These are phyloP conservation scores for Cyclocybe cylindracea DNA, from an alignment of 768 basidiomycete species.

Conservation along the genomic window DNA sequence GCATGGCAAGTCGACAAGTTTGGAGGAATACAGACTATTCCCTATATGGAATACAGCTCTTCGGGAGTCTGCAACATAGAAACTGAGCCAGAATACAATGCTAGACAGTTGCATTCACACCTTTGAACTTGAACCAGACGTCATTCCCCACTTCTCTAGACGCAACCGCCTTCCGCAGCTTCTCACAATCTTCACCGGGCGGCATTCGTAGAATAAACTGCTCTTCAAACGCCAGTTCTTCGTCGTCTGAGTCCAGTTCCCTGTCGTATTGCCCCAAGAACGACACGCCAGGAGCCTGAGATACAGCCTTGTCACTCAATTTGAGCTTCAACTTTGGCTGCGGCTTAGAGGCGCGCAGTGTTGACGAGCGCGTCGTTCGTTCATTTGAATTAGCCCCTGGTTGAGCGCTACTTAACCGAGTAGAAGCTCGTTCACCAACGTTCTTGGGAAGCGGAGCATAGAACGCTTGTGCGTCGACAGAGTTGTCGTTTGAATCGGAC, in stretches of 20 bases:
- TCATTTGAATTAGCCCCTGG: conserved; percentile 37
- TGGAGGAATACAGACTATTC: conserved; percentile 79
- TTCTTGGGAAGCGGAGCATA: conserved; percentile 22
- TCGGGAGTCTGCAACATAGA: conserved; percentile 68
- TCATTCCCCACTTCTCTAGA: conserved; percentile 79
- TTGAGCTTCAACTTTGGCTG: conserved; percentile 88
- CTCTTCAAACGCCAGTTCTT: conserved; percentile 94
- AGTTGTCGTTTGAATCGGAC: conserved; percentile 25
- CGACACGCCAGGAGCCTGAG: conserved; percentile 81
- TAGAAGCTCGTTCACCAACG: conserved; percentile 23
- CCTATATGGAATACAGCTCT: conserved; percentile 89
- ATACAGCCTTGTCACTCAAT: conserved; percentile 79
- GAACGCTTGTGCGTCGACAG: conserved; percentile 13
- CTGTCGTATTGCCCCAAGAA: conserved; percentile 92
- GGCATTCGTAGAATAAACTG: conserved; percentile 94
- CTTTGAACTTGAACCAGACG: conserved; percentile 98
- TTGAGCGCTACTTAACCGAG: conserved; percentile 36
- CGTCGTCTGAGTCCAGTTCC: conserved; percentile 93
- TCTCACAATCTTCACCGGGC: conserved; percentile 79
- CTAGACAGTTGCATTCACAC: conserved; percentile 37
- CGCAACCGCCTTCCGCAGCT: conserved; percentile 78
- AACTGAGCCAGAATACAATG: conserved; percentile 1
- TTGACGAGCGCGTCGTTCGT: conserved; percentile 59
- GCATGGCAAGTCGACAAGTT: conserved; percentile 94
- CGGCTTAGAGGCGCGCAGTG: conserved; percentile 40